A percentile compares a stretch with the other conserved stretches of the same genome.
These are phyloP conservation scores for Claviceps africana DNA, from an alignment of 2,329 filamentous ascomycete species.

Conservation along the genomic window DNA sequence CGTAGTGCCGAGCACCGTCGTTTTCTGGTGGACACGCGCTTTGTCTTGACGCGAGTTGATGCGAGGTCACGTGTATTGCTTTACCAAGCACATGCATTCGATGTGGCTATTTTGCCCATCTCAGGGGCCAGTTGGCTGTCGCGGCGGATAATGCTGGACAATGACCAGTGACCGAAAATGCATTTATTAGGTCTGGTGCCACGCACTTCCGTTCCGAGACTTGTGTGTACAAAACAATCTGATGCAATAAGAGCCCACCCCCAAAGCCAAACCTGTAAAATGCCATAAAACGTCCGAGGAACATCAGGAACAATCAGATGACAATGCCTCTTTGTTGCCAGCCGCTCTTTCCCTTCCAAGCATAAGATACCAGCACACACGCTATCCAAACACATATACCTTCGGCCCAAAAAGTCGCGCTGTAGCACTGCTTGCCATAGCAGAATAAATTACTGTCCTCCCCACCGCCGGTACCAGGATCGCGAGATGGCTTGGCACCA, in stretches of 20 bases:
- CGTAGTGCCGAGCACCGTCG: too few species aligned
- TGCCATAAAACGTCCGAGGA: background rate
- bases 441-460: slow-evolving; percentile 48
- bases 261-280: background rate
- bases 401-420: slow-evolving; percentile 74
- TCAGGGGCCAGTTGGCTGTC: too few species aligned
- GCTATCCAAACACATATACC: slow-evolving; percentile 67
- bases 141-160: background rate
- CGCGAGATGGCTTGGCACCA: slow-evolving; percentile 35
- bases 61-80: slow-evolving; percentile 17
- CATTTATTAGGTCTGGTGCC: too few species aligned
- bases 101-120: too few species aligned
- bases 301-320: slow-evolving; percentile 17
- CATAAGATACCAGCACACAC: slow-evolving; percentile 55
- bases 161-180: too few species aligned
- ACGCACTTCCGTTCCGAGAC: too few species aligned
- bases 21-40: slow-evolving; percentile 5
- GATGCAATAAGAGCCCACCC: background rate
- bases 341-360: slow-evolving; percentile 65
- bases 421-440: slow-evolving; percentile 71
- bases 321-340: slow-evolving; percentile 69
- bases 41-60: slow-evolving; percentile 12
- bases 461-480: slow-evolving; percentile 15
- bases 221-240: background rate
- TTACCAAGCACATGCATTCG: background rate